A percentile compares a stretch with the other conserved stretches of the same genome.
Evolutionary conservation across 2,329 filamentous ascomycete species (phyloP).

Genomic region (Zelopaecilomyces penicillatus): DNA sequence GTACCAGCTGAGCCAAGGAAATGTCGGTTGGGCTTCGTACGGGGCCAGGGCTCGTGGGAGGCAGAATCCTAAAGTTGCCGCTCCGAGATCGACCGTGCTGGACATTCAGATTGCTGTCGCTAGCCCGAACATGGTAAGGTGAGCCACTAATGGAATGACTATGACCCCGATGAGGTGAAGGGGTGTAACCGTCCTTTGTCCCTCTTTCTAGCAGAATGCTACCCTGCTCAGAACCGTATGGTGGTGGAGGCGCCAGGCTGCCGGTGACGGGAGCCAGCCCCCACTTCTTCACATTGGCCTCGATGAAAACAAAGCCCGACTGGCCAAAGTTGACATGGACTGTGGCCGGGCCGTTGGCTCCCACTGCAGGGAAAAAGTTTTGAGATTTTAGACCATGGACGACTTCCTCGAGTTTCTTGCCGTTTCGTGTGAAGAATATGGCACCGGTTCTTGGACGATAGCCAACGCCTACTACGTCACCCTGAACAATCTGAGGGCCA

Average conservation of each 20-base stretch:
- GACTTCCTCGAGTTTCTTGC: constrained; percentile 93
- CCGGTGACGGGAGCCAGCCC: constrained; percentile 92
- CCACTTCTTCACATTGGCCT: constrained; percentile 99
- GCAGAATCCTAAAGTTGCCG: constrained; percentile 66
- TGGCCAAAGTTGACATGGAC: constrained; percentile 98
- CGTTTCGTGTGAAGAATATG: constrained; percentile 96
- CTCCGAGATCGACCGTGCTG: constrained; percentile 67
- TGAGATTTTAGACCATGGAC: constrained; percentile 86
- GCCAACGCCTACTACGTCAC: constrained; percentile 91
- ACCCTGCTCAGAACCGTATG: constrained; percentile 93
- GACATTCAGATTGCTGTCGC: constrained; percentile 42
- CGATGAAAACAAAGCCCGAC: constrained; percentile 96
- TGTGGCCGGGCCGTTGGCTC: constrained; percentile 84
- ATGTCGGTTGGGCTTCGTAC: constrained; percentile 91
- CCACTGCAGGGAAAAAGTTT: constrained; percentile 97
- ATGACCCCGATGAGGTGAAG: constrained; percentile 34
- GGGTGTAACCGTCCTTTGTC: constrained; percentile 49
- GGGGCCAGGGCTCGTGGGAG: constrained; percentile 80
- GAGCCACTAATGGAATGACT: constrained; percentile 35
- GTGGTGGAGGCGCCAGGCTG: constrained; percentile 86
- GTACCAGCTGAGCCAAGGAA: constrained; percentile 77
- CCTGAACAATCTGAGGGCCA: constrained; percentile 78
- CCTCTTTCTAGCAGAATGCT: constrained; percentile 91
- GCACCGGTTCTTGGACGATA: constrained; percentile 91
- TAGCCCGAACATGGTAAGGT: constrained; percentile 32